Base-by-base conservation (phyloP, 2,329 filamentous ascomycete genomes). In the Talaromyces amestolkiae region DNA sequence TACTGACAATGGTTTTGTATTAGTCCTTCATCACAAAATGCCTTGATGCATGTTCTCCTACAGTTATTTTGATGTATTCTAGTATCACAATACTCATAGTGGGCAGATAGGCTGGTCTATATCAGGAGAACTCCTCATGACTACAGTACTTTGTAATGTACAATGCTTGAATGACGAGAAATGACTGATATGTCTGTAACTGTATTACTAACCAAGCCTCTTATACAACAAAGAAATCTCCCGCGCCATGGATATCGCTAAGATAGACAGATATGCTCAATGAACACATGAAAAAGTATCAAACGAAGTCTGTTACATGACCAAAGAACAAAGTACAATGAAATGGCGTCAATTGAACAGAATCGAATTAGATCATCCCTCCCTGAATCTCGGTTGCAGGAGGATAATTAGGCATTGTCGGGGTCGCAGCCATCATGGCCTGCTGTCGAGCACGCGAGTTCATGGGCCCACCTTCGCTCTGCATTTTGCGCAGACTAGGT, bases 381-480 rank as follows among this genome's bases (percentile, higher is more conserved):
- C 76, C 67, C 69, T 76, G 60, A 69, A 75, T 35, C 35, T 45
- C 56, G 72, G 69, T 56, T 68, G 65, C 68, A 6, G 73, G 72
- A 58, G 64, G 41, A 39, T 49, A 56, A 31, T 37, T 45, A n/a
- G 76, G 74, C n/a, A 77, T 65, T 15, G 75, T 72, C 2, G 76
- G 74, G 3, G 71, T 68, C 56, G 69, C 70, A 5, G 70, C 70
- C 58, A 72, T 68, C 67, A 78, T 72, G 17, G 74, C 71, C 62
- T 80, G 78, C 64, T 80, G 78, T 33, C 79, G 73, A n/a, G 81
- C 79, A 56, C 76, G 77, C 7, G 75, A 76, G 61, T 82, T 79
- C 65, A 85, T 72, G 61, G 78, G 81, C 22, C 78, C 82, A 27
- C 82, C 82, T 68, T 84, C 83, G 67, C 82, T 84, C 6, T 80